Base-by-base conservation (phyloP, 148 eudicot genomes). In the Vaccinium corymbosum region DNA sequence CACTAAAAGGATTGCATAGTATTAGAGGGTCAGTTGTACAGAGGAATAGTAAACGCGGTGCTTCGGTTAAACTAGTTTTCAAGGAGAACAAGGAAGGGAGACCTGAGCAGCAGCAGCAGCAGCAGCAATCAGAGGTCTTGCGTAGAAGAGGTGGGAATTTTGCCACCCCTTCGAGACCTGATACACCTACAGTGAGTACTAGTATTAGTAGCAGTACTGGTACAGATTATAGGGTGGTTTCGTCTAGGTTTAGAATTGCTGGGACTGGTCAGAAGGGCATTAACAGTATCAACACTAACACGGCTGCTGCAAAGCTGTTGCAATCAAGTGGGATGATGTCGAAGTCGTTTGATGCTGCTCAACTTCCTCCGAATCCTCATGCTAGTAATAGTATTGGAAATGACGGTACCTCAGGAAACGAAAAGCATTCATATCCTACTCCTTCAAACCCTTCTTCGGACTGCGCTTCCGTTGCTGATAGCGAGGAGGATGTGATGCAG, bases 271-370 rank as follows among this genome's bases (percentile, higher is more conserved):
- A 78, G 27, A 78, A 78, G 66, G 25, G 74, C 73, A 78, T 25
- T 77, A 32, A 49, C 16, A 29, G 6, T 50, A 49, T 51, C 48
- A 42, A 62, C 16, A 48, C 88, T 42, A 42, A 42, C n/a, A 85
- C 90, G 3, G 92, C 91, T 0, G 97, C 97, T 9, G 87, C 92
- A 11, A 93, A 90, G 88, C 84, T 94, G 35, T 57, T 92, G 74
- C 97, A 89, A 8, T 86, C 86, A 15, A 87, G 70, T 76, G 93
- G 86, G 72, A 73, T 86, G 77, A 78, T 86, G 77, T 76, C 87
- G 25, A 53, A 70, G 8, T 51, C 88, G 9, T 68, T 68, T 5
- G 13, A 27, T 68, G 73, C 73, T 82, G 62, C 72, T 50, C 79
- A 72, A 55, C 51, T 64, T 64, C 32, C 75, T 22, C 35, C 83